Conservation (phyloP, 257 asterid genomes). For the Rhazya stricta region DNA sequence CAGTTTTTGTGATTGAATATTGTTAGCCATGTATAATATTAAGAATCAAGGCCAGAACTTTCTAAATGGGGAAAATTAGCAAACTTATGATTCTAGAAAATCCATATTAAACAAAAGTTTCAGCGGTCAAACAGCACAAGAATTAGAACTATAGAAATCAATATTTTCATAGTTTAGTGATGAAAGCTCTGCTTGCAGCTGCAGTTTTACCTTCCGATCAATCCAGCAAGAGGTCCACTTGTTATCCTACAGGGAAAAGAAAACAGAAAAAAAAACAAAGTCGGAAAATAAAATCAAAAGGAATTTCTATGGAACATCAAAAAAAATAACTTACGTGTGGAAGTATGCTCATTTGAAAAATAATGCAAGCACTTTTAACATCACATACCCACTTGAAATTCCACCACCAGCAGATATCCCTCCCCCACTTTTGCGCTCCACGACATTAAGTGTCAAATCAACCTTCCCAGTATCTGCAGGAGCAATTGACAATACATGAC, state of each 20-base stretch:
- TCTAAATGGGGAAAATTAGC: background rate
- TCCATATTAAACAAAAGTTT: background rate
- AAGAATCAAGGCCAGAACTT: background rate
- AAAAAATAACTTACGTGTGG: background rate
- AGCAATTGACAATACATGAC: background rate
- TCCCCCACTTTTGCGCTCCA: conserved; percentile 86
- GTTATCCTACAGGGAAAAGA: conserved; percentile 59
- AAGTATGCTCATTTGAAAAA: background rate
- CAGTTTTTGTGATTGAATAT: background rate
- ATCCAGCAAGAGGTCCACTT: conserved; percentile 94
- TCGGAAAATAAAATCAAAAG: background rate
- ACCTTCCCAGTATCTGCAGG: conserved; percentile 71
- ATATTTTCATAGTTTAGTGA: background rate
- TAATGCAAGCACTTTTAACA: conserved; percentile 7
- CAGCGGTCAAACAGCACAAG: background rate
- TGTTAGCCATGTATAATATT: background rate
- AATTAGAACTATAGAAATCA: background rate
- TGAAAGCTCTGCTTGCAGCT: background rate
- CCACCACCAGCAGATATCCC: conserved; percentile 99
- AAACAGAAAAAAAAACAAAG: conserved; percentile 16
- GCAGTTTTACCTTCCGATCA: conserved; percentile 78
- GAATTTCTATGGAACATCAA: background rate
- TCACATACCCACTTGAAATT: conserved; percentile 93
- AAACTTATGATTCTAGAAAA: background rate
- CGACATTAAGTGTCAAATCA: conserved; percentile 86